Evolutionary conservation across 345 rosid species (phyloP), one percentile per base, ranked within the genome.

Genomic region (Sisymbrium irio): DNA sequence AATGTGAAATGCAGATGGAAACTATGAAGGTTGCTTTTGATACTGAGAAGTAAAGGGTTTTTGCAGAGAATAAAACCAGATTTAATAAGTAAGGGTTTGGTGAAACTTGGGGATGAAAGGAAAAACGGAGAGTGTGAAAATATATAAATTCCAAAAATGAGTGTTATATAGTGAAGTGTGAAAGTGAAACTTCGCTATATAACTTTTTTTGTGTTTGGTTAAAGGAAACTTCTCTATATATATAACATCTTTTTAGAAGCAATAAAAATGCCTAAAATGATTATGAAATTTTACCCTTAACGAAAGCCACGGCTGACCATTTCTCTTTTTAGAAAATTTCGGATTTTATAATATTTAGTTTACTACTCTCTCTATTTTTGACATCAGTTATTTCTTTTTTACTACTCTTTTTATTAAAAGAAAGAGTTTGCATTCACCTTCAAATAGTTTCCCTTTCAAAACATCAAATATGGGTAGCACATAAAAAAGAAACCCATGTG

Each of bases 81-180:
- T 51, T 46, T 10, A 46, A 4, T 27, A 7, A 45, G 6, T 19
- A 19, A 9, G 64, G 1, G 28, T 28, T 51, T 36, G 40, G 7
- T 35, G 8, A 36, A 36, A 36, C 2, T 36, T 35, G 10, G 12
- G 56, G 35, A 13, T 62, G 59, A 36, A 36, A 37, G 60, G 60
- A 47, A 47, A 61, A 35, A 27, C 0, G 1, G 20, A 49, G 61
- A 72, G 56, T 0, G 59, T 60, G 59, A 13, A 39, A 66, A 74
- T 28, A 28, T 36, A 65, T 36, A 74, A 36, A 65, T 58, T 18
- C 3, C 40, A 35, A 20, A 46, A 33, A 62, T 15, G 22, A 7
- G 49, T 65, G 32, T 74, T 66, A 58, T 37, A 19, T 57, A 66
- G 35, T 11, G 5, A 5, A 47, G 74, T 60, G 61, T 74, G 78